These are phyloP conservation scores for Stephanodiscus triporus DNA, from an alignment of 108 stramenopile genomes.

Conservation along the genomic window DNA sequence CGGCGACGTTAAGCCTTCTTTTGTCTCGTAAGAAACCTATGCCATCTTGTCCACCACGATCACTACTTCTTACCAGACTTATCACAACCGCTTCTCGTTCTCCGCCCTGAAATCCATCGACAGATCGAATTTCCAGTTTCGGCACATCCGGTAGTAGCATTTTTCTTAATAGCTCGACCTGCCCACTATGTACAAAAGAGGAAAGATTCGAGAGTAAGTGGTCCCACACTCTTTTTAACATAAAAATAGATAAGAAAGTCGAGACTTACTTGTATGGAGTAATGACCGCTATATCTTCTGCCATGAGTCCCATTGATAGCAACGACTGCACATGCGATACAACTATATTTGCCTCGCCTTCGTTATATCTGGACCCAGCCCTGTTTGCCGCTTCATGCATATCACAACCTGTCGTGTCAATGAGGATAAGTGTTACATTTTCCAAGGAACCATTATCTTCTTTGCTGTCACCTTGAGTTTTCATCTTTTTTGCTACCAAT, in stretches of 20 bases:
- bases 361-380: constrained; percentile 83
- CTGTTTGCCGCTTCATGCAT: constrained; percentile 78
- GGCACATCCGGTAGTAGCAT: constrained; percentile 65
- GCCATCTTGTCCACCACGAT: constrained; percentile 65
- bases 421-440: constrained; percentile 66
- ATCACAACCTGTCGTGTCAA: constrained; percentile 96
- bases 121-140: constrained; percentile 89
- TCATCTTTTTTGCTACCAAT: constrained; percentile 18
- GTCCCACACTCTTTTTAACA: neutral
- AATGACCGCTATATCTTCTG: constrained; percentile 92
- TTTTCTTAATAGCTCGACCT: constrained; percentile 84
- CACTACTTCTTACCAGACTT: constrained; percentile 92
- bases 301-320: constrained; percentile 64
- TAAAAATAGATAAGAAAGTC: neutral
- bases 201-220: neutral
- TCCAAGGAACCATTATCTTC: constrained; percentile 27
- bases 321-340: constrained; percentile 75
- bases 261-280: constrained; percentile 66
- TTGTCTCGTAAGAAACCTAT: constrained; percentile 96
- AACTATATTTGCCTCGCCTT: constrained; percentile 81
- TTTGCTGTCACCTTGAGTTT: constrained; percentile 18
- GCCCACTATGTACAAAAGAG: constrained; percentile 72
- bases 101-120: constrained; percentile 99
- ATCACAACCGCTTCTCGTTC: constrained; percentile 97
- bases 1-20: constrained; percentile 97